A percentile compares a stretch with the other conserved stretches of the same genome.
phyloP scores from a whole-genome alignment of 768 basidiomycete species.

The Amylocystis lapponica region DNA sequence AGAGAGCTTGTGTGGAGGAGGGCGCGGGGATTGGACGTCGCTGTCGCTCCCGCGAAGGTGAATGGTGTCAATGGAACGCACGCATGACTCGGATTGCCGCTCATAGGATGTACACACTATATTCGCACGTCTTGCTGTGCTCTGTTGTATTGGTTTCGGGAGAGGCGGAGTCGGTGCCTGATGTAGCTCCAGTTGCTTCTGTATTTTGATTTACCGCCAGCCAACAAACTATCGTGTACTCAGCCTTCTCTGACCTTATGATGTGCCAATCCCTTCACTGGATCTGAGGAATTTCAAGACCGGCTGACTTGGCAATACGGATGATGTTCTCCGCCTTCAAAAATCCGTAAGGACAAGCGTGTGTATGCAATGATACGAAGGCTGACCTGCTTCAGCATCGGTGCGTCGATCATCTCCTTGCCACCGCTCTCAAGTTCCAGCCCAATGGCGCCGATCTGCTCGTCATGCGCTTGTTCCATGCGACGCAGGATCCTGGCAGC shows the following conservation, averaged over 20 bases:
- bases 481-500: slow-evolving; percentile 66
- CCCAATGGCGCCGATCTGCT: slow-evolving; percentile 62
- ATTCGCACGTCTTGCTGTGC: neutral
- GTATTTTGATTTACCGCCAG: too few species aligned
- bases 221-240: too few species aligned
- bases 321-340: slow-evolving; percentile 47
- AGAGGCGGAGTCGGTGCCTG: too few species aligned
- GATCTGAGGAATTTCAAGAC: slow-evolving; percentile 44
- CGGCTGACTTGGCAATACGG: slow-evolving; percentile 46
- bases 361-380: slow-evolving; percentile 1
- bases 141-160: neutral
- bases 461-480: slow-evolving; percentile 54
- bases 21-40: slow-evolving; percentile 18
- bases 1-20: slow-evolving; percentile 40
- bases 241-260: too few species aligned
- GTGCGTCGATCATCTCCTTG: slow-evolving; percentile 86
- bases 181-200: neutral
- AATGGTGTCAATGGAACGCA: slow-evolving; percentile 17
- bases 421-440: slow-evolving; percentile 49
- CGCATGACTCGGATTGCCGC: neutral
- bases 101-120: neutral
- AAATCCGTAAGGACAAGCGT: neutral
- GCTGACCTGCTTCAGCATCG: slow-evolving; percentile 78
- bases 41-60: slow-evolving; percentile 4
- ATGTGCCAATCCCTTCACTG: too few species aligned